Percentiles rank a stretch among this genome's conserved stretches.
phyloP scores from a whole-genome alignment of 371 early-diverging fungal species.

The Actinomortierella wolfii region DNA sequence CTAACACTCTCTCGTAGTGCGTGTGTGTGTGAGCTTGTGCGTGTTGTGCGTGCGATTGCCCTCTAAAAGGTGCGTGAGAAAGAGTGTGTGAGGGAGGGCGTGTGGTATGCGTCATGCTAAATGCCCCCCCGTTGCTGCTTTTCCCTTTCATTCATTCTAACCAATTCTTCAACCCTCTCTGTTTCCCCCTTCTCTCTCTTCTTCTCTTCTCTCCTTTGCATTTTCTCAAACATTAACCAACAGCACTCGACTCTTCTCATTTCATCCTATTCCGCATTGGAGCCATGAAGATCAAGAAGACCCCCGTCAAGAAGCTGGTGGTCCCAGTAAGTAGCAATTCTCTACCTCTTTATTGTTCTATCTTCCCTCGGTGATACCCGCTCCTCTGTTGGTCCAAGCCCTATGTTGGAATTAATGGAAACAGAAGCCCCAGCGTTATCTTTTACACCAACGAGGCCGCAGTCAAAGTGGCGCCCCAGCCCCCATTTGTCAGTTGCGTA shows the following conservation, averaged over 20 bases:
- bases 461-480: too few species aligned
- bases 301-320: conserved; percentile 66
- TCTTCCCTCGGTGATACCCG: too few species aligned
- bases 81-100: too few species aligned
- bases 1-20: background rate
- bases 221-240: background rate
- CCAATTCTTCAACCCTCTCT: background rate
- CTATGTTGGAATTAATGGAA: too few species aligned
- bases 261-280: background rate
- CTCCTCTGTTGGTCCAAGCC: too few species aligned
- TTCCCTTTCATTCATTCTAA: background rate
- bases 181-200: background rate
- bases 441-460: too few species aligned
- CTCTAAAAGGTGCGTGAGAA: too few species aligned
- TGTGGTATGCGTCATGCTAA: background rate
- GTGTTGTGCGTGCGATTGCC: too few species aligned
- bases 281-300: conserved; percentile 72
- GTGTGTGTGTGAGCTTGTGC: background rate
- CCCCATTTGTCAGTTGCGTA: too few species aligned
- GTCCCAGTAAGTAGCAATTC: conserved; percentile 59
- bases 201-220: background rate
- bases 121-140: background rate
- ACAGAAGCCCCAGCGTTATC: too few species aligned
- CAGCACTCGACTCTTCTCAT: background rate
- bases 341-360: too few species aligned